Conservation (phyloP, 176 grass and related monocot species). For the Saccharum officinarum region DNA sequence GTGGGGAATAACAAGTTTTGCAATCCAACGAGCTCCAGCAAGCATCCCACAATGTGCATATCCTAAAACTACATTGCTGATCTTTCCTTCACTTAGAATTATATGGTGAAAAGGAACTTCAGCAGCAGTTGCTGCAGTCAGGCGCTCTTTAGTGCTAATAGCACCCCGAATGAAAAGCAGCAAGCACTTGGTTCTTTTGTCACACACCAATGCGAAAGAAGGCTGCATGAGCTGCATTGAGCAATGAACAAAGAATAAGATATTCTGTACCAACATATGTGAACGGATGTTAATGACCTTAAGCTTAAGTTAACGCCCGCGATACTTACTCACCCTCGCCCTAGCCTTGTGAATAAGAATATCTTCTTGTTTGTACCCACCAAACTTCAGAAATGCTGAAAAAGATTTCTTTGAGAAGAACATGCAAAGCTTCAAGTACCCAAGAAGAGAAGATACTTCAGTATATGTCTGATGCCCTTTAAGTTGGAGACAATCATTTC, state of each 20-base stretch:
- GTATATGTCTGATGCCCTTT: slow-evolving; percentile 55
- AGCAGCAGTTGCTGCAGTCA: slow-evolving; percentile 71
- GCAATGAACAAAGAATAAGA: slow-evolving; percentile 23
- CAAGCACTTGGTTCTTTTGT: slow-evolving; percentile 73
- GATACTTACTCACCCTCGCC: slow-evolving; percentile 84
- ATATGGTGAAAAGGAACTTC: slow-evolving; percentile 91
- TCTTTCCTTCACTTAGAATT: slow-evolving; percentile 60
- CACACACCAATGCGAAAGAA: slow-evolving; percentile 68
- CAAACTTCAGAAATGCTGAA: slow-evolving; percentile 72
- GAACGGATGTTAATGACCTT: neutral
- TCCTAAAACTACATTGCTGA: slow-evolving; percentile 68
- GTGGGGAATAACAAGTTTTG: slow-evolving; percentile 48
- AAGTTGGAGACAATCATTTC: slow-evolving; percentile 67
- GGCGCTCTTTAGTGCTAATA: slow-evolving; percentile 75
- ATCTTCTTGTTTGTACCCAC: slow-evolving; percentile 67
- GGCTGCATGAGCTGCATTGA: slow-evolving; percentile 76
- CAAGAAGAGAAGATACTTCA: slow-evolving; percentile 69
- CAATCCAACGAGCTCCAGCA: slow-evolving; percentile 69
- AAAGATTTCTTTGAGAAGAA: slow-evolving; percentile 90
- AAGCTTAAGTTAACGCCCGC: neutral
- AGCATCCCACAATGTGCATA: slow-evolving; percentile 86
- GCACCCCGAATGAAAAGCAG: slow-evolving; percentile 84
- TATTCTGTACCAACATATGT: neutral
- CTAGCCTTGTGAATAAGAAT: slow-evolving; percentile 78
- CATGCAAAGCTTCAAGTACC: slow-evolving; percentile 77